phyloP scores from a whole-genome alignment of 345 rosid species.

The Kandelia obovata region DNA sequence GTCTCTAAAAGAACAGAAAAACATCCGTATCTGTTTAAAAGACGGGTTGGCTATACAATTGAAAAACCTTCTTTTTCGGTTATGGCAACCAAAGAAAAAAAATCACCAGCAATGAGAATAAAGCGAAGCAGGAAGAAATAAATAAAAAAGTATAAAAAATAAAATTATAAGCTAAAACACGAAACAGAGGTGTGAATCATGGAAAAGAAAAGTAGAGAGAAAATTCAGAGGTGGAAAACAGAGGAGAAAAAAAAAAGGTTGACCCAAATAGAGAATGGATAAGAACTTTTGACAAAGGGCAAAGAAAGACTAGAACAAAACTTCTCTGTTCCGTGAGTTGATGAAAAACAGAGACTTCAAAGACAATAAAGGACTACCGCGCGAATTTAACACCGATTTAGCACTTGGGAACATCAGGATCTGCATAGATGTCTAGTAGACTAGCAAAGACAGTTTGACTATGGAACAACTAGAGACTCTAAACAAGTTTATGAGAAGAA shows the following conservation, averaged over 20 bases:
- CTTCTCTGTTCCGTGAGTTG: background rate
- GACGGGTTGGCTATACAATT: background rate
- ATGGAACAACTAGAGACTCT: background rate
- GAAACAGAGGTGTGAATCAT: too few species aligned
- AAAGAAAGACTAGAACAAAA: background rate
- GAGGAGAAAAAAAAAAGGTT: background rate
- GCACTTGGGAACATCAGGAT: background rate
- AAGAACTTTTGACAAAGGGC: background rate
- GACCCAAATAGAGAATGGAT: background rate
- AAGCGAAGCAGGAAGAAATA: background rate
- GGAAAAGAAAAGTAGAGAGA: too few species aligned
- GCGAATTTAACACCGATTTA: background rate
- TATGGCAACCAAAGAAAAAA: background rate
- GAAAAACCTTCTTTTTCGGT: background rate
- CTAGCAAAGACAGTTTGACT: background rate
- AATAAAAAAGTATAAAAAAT: background rate
- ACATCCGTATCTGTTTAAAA: background rate
- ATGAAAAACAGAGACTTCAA: background rate
- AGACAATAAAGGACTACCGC: too few species aligned
- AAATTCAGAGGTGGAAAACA: too few species aligned
- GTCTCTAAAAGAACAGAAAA: background rate
- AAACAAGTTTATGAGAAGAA: background rate
- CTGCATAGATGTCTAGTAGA: background rate
- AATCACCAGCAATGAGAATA: slow-evolving; percentile 10
- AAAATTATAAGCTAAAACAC: background rate